Base-by-base conservation (phyloP, 371 early-diverging fungal species). In the Chytridium lagenaria region DNA sequence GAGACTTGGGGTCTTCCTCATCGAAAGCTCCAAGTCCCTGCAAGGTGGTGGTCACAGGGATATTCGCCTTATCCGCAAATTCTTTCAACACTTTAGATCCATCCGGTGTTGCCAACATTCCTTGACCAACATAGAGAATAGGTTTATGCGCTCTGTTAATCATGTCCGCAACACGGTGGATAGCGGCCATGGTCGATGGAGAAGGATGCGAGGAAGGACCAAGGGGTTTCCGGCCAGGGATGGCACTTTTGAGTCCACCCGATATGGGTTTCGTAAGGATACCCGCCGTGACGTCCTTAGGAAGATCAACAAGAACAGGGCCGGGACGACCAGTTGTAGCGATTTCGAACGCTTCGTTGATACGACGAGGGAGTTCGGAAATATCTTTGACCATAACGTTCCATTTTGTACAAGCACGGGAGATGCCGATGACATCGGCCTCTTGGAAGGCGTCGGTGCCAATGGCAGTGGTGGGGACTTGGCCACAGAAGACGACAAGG, bases 401-500 rank as follows among this genome's bases (percentile, higher is more conserved):
- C 98, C 98, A 98, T 81, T 96, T 84, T 77, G 97, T 95, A 86
- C 97, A 97, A n/a, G 93, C 83, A 33, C 98, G 90, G 66, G 95
- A 92, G 78, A 98, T 52, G 70, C 97, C 97, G 40, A 97, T 89
- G 30, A 96, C 88, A 79, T 98, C 98, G 68, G 97, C 97, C 87
- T 98, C 97, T 85, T 98, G 97, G 90, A 97, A 98, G 38, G 96
- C 96, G 78, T 98, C 98, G 0, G 94, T 92, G 59, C 98, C 98
- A 73, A 98, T 94, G 57, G 95, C 92, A 7, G 91, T 81, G 7
- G 94, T 94, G 26, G 93, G 91, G 39, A 97, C 98, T 86, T 97
- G 97, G 49, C 98, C 98, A 67, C 89, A 88, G 75, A 97, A 95
- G 36, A 96, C 97, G 67, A 98, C 92, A 86, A 98, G 88, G 28